Evolutionary conservation across 2,329 filamentous ascomycete species (phyloP).

Genomic region (Trichoderma koningiopsis): DNA sequence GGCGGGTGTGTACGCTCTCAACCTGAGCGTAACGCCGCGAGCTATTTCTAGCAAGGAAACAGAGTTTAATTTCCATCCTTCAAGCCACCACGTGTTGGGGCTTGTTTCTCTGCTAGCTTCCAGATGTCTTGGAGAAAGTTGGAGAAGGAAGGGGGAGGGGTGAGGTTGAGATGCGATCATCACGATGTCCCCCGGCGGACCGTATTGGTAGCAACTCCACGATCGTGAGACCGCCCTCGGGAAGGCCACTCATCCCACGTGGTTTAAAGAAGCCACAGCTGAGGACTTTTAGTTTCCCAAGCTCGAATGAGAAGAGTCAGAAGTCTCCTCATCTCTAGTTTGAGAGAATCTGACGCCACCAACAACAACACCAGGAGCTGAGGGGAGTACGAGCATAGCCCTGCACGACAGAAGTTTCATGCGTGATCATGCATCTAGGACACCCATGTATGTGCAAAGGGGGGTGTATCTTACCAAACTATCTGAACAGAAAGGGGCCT

Average conservation of each 20-base stretch:
- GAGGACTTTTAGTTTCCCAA: not conserved
- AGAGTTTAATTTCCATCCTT: not conserved
- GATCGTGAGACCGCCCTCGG: not conserved
- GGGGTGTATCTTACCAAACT: not conserved
- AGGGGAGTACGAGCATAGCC: not conserved
- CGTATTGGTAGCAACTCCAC: not conserved
- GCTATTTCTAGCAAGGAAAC: not conserved
- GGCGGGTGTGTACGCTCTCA: not conserved
- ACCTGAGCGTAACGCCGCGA: not conserved
- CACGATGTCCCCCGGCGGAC: not conserved
- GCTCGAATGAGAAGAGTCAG: not conserved
- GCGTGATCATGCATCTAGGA: not conserved
- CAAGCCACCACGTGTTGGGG: conserved; percentile 11
- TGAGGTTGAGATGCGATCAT: not conserved
- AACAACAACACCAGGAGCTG: not conserved
- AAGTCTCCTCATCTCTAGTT: not conserved
- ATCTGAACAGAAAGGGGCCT: not conserved
- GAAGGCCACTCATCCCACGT: conserved; percentile 1
- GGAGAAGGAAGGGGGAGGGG: not conserved
- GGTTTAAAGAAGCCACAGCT: not conserved
- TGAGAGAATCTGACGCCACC: conserved; percentile 2
- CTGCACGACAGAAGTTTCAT: not conserved
- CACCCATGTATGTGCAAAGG: too few relatives aligned
- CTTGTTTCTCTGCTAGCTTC: not conserved
- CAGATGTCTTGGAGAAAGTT: not conserved